A percentile compares a stretch with the other conserved stretches of the same genome.
Conservation (phyloP, 306 rosid genomes). For the Cicer chorassanicum region DNA sequence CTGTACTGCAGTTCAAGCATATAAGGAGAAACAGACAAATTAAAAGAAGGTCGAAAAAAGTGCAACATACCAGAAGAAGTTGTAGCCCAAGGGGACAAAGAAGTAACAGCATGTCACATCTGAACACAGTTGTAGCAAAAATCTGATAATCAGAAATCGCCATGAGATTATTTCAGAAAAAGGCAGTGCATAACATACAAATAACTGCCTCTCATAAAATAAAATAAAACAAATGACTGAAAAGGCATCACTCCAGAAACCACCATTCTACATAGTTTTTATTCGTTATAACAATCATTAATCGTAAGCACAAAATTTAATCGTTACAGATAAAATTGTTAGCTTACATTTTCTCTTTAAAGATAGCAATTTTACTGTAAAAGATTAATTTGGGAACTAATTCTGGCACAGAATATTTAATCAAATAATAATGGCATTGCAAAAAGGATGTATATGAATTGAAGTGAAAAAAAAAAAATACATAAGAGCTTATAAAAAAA, state of each 20-base stretch:
- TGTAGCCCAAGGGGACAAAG: constrained; percentile 80
- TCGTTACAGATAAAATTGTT: not conserved
- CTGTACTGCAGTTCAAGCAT: constrained; percentile 21
- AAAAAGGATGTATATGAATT: constrained; percentile 21
- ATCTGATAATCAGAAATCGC: constrained; percentile 61
- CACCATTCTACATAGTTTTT: not conserved
- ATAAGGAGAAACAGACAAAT: constrained; percentile 9
- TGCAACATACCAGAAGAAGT: constrained; percentile 73
- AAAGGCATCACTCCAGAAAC: not conserved
- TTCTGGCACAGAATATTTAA: constrained; percentile 6
- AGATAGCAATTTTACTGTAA: not conserved
- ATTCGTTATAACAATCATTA: not conserved
- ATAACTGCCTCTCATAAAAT: not conserved
- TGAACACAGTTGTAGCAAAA: constrained; percentile 75
- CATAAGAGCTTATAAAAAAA: not conserved
- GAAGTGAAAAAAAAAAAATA: not conserved
- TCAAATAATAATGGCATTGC: constrained; percentile 28
- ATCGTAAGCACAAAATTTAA: not conserved
- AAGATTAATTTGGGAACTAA: constrained; percentile 16
- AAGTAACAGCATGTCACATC: constrained; percentile 91
- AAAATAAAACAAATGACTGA: not conserved
- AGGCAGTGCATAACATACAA: constrained; percentile 4
- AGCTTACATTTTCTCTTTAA: constrained; percentile 8
- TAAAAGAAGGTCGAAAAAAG: constrained; percentile 16
- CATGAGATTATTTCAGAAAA: constrained; percentile 38